Conservation (phyloP, 805 yeast genomes). For the Saturnispora besseyi region DNA sequence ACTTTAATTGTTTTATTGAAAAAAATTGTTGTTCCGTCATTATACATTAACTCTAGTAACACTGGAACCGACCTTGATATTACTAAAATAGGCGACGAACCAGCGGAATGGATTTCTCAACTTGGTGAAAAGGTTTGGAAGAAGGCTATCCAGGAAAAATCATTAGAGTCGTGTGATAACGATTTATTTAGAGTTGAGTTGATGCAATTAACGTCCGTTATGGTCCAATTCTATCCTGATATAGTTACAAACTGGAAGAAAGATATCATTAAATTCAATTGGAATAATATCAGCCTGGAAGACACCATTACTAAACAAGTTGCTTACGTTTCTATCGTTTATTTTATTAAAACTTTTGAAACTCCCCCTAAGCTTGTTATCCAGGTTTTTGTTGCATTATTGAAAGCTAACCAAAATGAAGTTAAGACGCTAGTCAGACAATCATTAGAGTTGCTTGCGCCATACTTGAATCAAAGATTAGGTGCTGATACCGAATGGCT, state of each 20-base stretch:
- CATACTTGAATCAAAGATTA: constrained; percentile 67
- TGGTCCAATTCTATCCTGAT: constrained; percentile 60
- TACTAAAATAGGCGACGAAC: constrained; percentile 13
- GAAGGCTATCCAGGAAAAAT: constrained; percentile 43
- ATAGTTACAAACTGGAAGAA: constrained; percentile 55
- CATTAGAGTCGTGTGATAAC: constrained; percentile 54
- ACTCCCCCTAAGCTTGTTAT: constrained; percentile 84
- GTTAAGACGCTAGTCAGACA: constrained; percentile 76
- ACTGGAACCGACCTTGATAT: constrained; percentile 29
- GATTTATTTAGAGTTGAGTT: constrained; percentile 72
- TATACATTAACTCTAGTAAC: constrained; percentile 50
- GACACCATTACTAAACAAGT: constrained; percentile 86
- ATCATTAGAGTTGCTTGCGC: constrained; percentile 82
- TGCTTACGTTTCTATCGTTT: constrained; percentile 81
- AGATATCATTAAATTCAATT: constrained; percentile 84
- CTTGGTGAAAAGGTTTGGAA: constrained; percentile 70
- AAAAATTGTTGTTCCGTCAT: constrained; percentile 54
- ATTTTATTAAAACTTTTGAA: constrained; percentile 79
- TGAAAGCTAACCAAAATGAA: constrained; percentile 79
- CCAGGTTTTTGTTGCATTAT: constrained; percentile 83
- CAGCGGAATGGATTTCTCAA: constrained; percentile 54
- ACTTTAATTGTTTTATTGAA: constrained; percentile 57
- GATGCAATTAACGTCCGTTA: constrained; percentile 68
- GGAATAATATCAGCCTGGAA: constrained; percentile 87
- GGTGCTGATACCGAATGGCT: constrained; percentile 66